Evolutionary conservation across 2,329 filamentous ascomycete genomes (phyloP).

Genomic region (Arthrobotrys iridis): DNA sequence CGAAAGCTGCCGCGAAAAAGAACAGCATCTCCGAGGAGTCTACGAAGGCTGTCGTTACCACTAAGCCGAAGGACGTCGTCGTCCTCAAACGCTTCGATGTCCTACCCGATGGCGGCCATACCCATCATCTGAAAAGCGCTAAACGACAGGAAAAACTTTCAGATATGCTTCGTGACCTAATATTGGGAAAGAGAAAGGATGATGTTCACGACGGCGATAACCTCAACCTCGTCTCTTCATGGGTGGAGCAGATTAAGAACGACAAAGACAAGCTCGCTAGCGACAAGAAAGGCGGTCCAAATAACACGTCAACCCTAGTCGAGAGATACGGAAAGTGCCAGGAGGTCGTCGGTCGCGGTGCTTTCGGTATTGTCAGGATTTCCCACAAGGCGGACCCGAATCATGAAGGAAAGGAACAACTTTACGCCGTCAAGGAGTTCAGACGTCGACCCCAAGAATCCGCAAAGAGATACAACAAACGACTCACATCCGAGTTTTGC

Average conservation of each 20-base stretch:
- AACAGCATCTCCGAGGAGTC: slow-evolving; percentile 41
- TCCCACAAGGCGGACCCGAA: slow-evolving; percentile 93
- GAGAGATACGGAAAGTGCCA: slow-evolving; percentile 99
- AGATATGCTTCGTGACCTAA: slow-evolving; percentile 86
- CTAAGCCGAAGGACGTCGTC: slow-evolving; percentile 27
- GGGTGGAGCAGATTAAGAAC: slow-evolving; percentile 91
- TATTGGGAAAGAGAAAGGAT: slow-evolving; percentile 80
- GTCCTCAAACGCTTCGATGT: slow-evolving; percentile 66
- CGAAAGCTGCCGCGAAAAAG: slow-evolving; percentile 30
- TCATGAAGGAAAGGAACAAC: slow-evolving; percentile 79
- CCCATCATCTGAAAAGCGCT: slow-evolving; percentile 87
- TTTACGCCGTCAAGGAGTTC: slow-evolving; percentile 98
- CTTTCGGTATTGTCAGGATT: slow-evolving; percentile 96
- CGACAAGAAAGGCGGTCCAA: slow-evolving; percentile 80
- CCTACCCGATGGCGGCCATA: slow-evolving; percentile 75
- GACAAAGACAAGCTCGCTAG: slow-evolving; percentile 80
- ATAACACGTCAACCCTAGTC: slow-evolving; percentile 79
- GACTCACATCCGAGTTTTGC: slow-evolving; percentile 95
- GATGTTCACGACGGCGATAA: slow-evolving; percentile 74
- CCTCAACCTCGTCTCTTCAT: slow-evolving; percentile 90
- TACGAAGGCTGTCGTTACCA: not conserved
- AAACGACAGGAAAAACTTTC: slow-evolving; percentile 94
- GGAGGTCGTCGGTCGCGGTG: slow-evolving; percentile 92
- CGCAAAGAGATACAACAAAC: slow-evolving; percentile 96
- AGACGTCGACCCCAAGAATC: slow-evolving; percentile 92